Evolutionary conservation across 768 basidiomycete species (phyloP).

Genomic region (Pulveroboletus sp.): DNA sequence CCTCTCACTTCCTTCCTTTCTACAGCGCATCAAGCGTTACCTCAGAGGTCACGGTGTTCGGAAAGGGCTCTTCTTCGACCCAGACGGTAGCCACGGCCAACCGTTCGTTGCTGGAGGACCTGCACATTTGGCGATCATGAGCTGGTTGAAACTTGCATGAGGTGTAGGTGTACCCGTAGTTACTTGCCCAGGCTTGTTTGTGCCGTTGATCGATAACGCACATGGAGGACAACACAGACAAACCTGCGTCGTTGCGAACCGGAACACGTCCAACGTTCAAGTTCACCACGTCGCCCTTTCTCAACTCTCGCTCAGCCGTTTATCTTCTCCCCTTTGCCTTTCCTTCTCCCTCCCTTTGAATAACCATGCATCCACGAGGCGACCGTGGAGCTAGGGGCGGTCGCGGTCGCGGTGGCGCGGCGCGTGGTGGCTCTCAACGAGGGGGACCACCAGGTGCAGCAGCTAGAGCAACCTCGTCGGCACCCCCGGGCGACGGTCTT

Average conservation of each 20-base stretch:
- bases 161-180: constrained; percentile 2
- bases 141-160: constrained; percentile 48
- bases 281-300: constrained; percentile 6
- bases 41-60: constrained; percentile 69
- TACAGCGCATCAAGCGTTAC: constrained; percentile 68
- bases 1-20: not conserved
- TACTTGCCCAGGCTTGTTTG: not conserved
- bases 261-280: constrained; percentile 17
- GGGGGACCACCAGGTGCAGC: constrained; percentile 22
- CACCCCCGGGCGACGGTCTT: constrained; percentile 31
- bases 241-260: constrained; percentile 11
- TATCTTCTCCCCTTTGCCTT: constrained; percentile 12
- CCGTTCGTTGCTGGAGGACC: constrained; percentile 49
- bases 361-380: constrained; percentile 37
- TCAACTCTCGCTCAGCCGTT: constrained; percentile 14
- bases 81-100: constrained; percentile 58
- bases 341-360: not conserved
- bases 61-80: constrained; percentile 62
- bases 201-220: constrained; percentile 20
- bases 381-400: constrained; percentile 24
- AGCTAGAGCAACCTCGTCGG: constrained; percentile 15
- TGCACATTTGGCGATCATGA: constrained; percentile 53
- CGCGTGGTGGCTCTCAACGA: constrained; percentile 28
- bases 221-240: constrained; percentile 24
- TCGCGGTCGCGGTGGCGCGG: constrained; percentile 25